A percentile compares a stretch with the other conserved stretches of the same genome.
phyloP scores from a whole-genome alignment of 2,329 filamentous ascomycete species.

The Aspergillus sp. region DNA sequence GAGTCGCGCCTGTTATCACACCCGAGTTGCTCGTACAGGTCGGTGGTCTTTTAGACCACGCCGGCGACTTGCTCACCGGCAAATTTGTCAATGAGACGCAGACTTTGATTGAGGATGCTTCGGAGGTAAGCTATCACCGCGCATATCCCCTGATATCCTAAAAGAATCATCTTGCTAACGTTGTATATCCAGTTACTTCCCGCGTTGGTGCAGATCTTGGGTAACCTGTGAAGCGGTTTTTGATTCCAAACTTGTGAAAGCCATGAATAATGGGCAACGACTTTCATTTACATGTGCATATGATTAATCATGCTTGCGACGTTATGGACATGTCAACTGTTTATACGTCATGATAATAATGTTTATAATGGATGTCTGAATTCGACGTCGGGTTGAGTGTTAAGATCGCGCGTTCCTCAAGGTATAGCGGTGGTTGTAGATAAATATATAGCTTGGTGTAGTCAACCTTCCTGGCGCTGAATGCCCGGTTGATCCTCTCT shows the following conservation, averaged over 20 bases:
- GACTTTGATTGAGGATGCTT: constrained; percentile 33
- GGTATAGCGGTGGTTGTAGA: not conserved
- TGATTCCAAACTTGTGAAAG: constrained; percentile 16
- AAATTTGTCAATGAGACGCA: constrained; percentile 36
- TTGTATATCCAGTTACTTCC: constrained; percentile 32
- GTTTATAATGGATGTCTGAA: constrained; percentile 47
- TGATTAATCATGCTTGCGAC: constrained; percentile 19
- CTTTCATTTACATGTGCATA: constrained; percentile 39
- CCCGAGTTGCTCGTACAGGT: constrained; percentile 33
- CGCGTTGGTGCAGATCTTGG: constrained; percentile 34
- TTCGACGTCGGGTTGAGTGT: not conserved
- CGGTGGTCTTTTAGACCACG: constrained; percentile 27
- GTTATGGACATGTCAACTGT: constrained; percentile 8
- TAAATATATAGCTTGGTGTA: not conserved
- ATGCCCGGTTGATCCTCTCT: not conserved
- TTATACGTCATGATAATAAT: constrained; percentile 22
- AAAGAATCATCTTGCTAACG: constrained; percentile 15
- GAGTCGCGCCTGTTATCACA: constrained; percentile 34
- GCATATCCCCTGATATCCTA: not conserved
- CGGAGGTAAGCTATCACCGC: constrained; percentile 30
- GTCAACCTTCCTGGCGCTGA: not conserved
- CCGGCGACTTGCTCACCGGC: constrained; percentile 23
- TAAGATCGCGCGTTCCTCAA: not conserved
- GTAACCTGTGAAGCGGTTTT: constrained; percentile 29
- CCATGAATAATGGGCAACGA: constrained; percentile 32